phyloP scores from a whole-genome alignment of 176 grass and related monocot genomes.

The Ananas comosus region DNA sequence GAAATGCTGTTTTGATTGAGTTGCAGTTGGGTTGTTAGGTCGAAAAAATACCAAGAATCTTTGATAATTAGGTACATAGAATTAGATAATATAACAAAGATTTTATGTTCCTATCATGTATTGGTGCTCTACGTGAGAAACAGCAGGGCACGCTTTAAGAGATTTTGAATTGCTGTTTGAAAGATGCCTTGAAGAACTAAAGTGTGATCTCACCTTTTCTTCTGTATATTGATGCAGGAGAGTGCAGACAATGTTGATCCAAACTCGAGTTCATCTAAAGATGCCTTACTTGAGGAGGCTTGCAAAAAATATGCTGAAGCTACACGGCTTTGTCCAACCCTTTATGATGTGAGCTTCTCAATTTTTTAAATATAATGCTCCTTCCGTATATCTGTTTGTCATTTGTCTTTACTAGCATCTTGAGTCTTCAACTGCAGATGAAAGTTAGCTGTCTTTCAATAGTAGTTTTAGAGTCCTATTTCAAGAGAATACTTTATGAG shows the following conservation, averaged over 20 bases:
- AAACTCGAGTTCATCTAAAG: slow-evolving; percentile 79
- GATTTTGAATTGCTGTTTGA: not conserved
- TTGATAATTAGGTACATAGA: too few relatives aligned
- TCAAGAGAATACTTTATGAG: too few relatives aligned
- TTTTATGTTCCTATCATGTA: not conserved
- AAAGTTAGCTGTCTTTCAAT: too few relatives aligned
- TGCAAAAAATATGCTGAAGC: slow-evolving; percentile 99
- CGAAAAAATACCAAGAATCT: too few relatives aligned
- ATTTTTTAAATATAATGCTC: not conserved
- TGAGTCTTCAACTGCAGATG: too few relatives aligned
- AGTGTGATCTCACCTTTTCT: not conserved
- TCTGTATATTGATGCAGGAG: slow-evolving; percentile 52
- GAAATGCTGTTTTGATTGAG: too few relatives aligned
- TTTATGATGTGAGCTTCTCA: slow-evolving; percentile 82
- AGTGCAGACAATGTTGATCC: slow-evolving; percentile 94
- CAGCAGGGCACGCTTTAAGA: too few relatives aligned
- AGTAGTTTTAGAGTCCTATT: too few relatives aligned
- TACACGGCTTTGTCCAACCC: slow-evolving; percentile 68
- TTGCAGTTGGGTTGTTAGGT: too few relatives aligned
- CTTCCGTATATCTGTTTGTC: not conserved
- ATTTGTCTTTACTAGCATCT: not conserved
- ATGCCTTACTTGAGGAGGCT: slow-evolving; percentile 92
- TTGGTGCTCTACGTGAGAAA: not conserved
- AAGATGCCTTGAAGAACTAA: not conserved
- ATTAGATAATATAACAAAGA: not conserved